Conservation (phyloP, 2,329 filamentous ascomycete genomes). For the Hymenoscyphus albidus region DNA sequence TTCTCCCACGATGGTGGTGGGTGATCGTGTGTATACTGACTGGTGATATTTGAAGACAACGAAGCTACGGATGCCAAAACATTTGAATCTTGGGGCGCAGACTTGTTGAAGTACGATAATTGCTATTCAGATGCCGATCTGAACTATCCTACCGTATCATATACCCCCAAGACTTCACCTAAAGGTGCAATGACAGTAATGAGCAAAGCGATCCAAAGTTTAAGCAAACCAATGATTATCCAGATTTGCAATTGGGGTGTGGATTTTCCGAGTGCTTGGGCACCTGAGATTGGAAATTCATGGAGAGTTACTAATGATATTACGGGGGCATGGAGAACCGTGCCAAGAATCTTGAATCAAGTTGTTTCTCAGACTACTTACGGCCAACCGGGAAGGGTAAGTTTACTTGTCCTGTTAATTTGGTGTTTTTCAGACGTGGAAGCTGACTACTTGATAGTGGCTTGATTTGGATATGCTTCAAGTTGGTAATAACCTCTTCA, state of each 20-base stretch:
- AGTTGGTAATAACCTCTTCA: conserved; percentile 39
- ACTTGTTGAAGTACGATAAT: conserved; percentile 44
- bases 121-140: conserved; percentile 37
- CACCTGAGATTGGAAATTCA: conserved; percentile 36
- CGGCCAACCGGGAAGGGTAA: conserved; percentile 35
- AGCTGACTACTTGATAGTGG: conserved; percentile 26
- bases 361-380: conserved; percentile 38
- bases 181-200: conserved; percentile 36
- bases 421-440: not conserved
- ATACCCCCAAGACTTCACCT: conserved; percentile 36
- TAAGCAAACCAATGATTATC: conserved; percentile 36
- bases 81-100: conserved; percentile 34
- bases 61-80: conserved; percentile 28
- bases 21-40: not conserved
- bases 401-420: not conserved
- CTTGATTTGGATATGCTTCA: conserved; percentile 43
- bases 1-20: conserved; percentile 18
- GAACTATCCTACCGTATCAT: conserved; percentile 36
- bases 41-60: conserved; percentile 17
- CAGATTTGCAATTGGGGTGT: conserved; percentile 43
- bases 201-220: conserved; percentile 33
- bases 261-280: conserved; percentile 40
- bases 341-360: conserved; percentile 41
- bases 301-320: conserved; percentile 44
- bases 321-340: conserved; percentile 37